Conservation (phyloP, 768 basidiomycete species). For the Gyrodon lividus region DNA sequence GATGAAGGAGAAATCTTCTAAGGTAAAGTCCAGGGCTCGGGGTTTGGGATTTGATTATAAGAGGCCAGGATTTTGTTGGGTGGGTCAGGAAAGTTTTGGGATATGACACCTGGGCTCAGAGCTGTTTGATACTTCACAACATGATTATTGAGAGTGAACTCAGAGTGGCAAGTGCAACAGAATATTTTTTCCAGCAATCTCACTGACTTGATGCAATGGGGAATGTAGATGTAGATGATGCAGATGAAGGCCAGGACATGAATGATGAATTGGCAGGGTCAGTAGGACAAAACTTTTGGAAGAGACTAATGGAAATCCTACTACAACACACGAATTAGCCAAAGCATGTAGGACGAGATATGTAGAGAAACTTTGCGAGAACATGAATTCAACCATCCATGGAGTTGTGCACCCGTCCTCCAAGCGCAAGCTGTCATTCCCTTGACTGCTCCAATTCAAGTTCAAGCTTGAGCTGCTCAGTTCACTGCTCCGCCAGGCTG, state of each 20-base stretch:
- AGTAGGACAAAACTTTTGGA: background rate
- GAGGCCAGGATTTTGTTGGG: too few relatives aligned
- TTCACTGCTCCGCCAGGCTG: background rate
- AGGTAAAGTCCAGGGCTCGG: too few relatives aligned
- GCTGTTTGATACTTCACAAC: constrained; percentile 13
- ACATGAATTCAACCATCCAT: too few relatives aligned
- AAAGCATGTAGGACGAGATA: too few relatives aligned
- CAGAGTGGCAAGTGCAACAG: background rate
- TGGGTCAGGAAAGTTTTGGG: too few relatives aligned
- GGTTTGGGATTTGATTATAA: too few relatives aligned
- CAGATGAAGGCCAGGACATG: background rate
- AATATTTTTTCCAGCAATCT: background rate
- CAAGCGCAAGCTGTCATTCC: background rate
- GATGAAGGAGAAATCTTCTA: too few relatives aligned
- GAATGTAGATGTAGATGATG: background rate
- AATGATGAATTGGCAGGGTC: background rate
- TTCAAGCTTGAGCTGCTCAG: background rate
- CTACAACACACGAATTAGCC: too few relatives aligned
- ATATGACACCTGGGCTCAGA: constrained; percentile 1
- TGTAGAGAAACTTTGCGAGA: too few relatives aligned
- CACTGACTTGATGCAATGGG: too few relatives aligned
- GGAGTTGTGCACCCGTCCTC: too few relatives aligned
- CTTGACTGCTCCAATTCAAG: background rate
- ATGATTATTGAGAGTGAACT: constrained; percentile 16
- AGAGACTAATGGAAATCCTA: background rate